Evolutionary conservation across 805 yeast species (phyloP), one percentile per base, ranked within the genome.

Genomic region (Saccharomycopsis amapae): DNA sequence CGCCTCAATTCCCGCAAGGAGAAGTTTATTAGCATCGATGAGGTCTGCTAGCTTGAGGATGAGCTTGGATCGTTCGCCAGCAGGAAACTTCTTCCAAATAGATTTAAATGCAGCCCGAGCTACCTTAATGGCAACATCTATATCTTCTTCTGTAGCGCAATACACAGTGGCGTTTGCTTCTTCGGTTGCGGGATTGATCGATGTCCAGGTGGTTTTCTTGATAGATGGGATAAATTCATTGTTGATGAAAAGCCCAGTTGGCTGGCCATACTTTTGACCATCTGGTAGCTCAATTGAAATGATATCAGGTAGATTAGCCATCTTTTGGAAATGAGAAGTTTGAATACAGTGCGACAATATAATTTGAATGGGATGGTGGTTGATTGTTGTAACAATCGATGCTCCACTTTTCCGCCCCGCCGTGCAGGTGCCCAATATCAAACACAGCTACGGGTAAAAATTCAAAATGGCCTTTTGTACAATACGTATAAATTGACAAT

Each of bases 161-260:
- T 74, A 73, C 22, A 78, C 72, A 18, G 69, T 64, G 20, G 77
- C 66, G 49, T 75, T 72, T 30, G 63, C 68, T 49, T 74, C 64
- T 24, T 76, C 83, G 22, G 74, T 72, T 6, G 78, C 67, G 2
- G 85, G 83, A 53, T 76, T 70, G 44, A 67, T 56, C 1, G 66
- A 54, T 22, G 58, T 58, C n/a, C 65, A 52, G 28, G 55, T 59
- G 31, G 58, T 58, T 2, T 75, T 77, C 45, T 71, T 68, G 36
- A 69, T 65, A 10, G 86, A 75, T 36, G 67, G 59, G 26, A 79
- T 81, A 57, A 73, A 81, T 60, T 83, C 82, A 61, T 81, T 81
- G 68, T 82, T 78, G 62, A 84, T 82, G 71, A 81, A 84, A 51
- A 81, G 66, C 46, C 88, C 89, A 31, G 81, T 71, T 51, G 93